Evolutionary conservation across 805 yeast genomes (phyloP).

Genomic region (Pichia phayaonensis): DNA sequence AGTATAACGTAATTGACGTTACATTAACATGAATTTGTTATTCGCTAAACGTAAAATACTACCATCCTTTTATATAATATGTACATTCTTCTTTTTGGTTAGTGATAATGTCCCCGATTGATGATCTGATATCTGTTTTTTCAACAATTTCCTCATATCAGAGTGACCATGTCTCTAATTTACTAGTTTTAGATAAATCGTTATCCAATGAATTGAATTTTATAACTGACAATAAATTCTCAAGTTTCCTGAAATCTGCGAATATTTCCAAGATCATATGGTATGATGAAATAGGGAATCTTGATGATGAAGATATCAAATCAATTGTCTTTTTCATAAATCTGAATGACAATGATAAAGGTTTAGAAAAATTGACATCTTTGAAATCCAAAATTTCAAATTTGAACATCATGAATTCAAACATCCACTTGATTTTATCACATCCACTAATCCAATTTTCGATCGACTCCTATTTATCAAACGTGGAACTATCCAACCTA

Average conservation of each 20-base stretch:
- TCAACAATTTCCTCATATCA: background rate
- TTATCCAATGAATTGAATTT: conserved; percentile 21
- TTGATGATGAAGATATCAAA: conserved; percentile 10
- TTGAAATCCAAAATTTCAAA: background rate
- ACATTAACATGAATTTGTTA: background rate
- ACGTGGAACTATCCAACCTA: conserved; percentile 22
- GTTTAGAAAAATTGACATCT: background rate
- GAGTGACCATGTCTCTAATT: background rate
- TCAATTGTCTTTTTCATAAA: conserved; percentile 8
- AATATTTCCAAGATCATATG: conserved; percentile 23
- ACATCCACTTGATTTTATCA: conserved; percentile 2
- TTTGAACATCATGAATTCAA: background rate
- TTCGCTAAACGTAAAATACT: background rate
- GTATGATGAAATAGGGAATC: conserved; percentile 18
- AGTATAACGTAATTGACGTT: too few relatives aligned
- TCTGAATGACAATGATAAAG: background rate
- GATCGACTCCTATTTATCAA: conserved; percentile 16
- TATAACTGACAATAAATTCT: conserved; percentile 19
- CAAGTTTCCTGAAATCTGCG: conserved; percentile 19
- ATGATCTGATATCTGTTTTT: conserved; percentile 3
- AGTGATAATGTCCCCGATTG: conserved; percentile 1
- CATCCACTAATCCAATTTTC: conserved; percentile 9
- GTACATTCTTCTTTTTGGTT: too few relatives aligned
- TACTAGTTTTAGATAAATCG: conserved; percentile 18
- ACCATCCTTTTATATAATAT: too few relatives aligned